phyloP scores from a whole-genome alignment of 257 asterid genomes.

The Vinca minor region DNA sequence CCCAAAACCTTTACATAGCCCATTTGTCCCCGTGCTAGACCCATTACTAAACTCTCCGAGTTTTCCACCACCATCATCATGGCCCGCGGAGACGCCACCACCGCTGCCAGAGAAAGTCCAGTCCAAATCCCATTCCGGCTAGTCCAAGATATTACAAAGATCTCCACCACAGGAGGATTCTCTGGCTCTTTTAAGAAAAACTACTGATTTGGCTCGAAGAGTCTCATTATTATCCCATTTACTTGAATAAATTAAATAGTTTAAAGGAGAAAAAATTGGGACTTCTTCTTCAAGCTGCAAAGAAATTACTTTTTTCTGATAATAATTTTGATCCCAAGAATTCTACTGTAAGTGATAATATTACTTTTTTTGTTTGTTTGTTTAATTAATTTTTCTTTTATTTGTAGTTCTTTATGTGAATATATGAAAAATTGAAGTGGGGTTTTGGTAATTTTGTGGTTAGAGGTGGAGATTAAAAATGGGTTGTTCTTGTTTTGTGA shows the following conservation, averaged over 20 bases:
- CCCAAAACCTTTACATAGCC: background rate
- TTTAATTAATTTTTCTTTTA: background rate
- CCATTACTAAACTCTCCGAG: slow-evolving; percentile 10
- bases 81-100: slow-evolving; percentile 57
- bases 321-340: slow-evolving; percentile 23
- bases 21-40: slow-evolving; percentile 20
- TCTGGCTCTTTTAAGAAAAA: slow-evolving; percentile 73
- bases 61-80: slow-evolving; percentile 16
- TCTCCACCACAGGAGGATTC: slow-evolving; percentile 63
- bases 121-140: slow-evolving; percentile 33
- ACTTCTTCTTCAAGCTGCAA: slow-evolving; percentile 35
- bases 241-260: slow-evolving; percentile 72
- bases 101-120: slow-evolving; percentile 18
- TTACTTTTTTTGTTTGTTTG: background rate
- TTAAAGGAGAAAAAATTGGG: slow-evolving; percentile 28
- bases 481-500: slow-evolving; percentile 5
- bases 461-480: background rate
- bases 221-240: slow-evolving; percentile 67
- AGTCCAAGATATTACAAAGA: slow-evolving; percentile 51
- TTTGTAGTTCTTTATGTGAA: background rate
- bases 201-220: slow-evolving; percentile 71
- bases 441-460: background rate
- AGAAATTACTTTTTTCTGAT: slow-evolving; percentile 29
- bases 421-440: background rate
- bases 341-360: slow-evolving; percentile 27